Percentiles rank a stretch among this genome's conserved stretches.
Evolutionary conservation across 2,329 filamentous ascomycete genomes (phyloP).

Genomic region (Penicillium sp.): DNA sequence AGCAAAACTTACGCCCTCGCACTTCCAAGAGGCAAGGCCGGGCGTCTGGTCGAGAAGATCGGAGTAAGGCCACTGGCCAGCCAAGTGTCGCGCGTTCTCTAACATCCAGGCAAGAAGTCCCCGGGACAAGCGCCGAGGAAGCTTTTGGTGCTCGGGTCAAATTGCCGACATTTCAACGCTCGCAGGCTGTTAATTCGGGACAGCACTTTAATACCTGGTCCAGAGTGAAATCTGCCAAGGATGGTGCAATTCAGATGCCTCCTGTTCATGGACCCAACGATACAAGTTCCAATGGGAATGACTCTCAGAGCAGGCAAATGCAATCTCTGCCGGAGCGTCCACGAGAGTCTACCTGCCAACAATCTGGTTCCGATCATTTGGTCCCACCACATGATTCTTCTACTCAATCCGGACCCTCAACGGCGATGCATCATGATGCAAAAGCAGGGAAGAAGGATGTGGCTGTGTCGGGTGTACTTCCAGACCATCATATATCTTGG

Average conservation of each 20-base stretch:
- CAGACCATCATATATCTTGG: slow-evolving; percentile 53
- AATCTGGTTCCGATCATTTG: not conserved
- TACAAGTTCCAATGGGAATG: not conserved
- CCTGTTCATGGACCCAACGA: not conserved
- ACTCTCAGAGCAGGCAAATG: not conserved
- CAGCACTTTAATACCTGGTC: slow-evolving; percentile 45
- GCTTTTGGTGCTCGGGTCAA: slow-evolving; percentile 30
- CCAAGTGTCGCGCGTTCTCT: slow-evolving; percentile 3
- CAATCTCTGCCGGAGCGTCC: not conserved
- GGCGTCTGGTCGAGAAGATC: slow-evolving; percentile 3
- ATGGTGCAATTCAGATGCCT: not conserved
- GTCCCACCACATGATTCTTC: not conserved
- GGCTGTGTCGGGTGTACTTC: not conserved
- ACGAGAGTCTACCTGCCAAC: not conserved
- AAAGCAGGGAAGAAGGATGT: not conserved
- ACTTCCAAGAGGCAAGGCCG: slow-evolving; percentile 24
- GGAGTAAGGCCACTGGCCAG: not conserved
- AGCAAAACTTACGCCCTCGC: slow-evolving; percentile 69
- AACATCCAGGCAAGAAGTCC: not conserved
- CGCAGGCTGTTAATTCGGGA: slow-evolving; percentile 9
- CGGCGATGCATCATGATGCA: not conserved
- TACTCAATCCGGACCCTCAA: too few relatives aligned
- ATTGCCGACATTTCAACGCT: slow-evolving; percentile 32
- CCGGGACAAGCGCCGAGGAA: slow-evolving; percentile 27
- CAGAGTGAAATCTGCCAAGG: slow-evolving; percentile 43